Evolutionary conservation across 2,329 filamentous ascomycete genomes (phyloP).

Genomic region (Sporothrix globosa): DNA sequence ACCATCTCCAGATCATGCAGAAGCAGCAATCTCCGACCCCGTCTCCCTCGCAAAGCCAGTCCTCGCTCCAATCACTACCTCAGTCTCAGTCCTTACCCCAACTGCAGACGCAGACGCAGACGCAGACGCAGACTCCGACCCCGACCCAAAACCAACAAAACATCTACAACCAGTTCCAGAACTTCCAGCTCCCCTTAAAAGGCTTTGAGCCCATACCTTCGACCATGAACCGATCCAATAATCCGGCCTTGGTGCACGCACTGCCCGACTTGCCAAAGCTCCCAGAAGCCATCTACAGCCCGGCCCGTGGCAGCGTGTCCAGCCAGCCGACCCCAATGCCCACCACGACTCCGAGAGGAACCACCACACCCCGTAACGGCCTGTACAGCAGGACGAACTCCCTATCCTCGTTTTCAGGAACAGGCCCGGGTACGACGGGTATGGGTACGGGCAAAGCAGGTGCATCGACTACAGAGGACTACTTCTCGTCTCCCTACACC

Average conservation of each 20-base stretch:
- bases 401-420: slow-evolving; percentile 44
- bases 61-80: neutral
- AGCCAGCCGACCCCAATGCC: slow-evolving; percentile 67
- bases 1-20: slow-evolving; percentile 29
- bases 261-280: slow-evolving; percentile 66
- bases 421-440: slow-evolving; percentile 27
- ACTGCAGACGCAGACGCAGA: slow-evolving; percentile 1
- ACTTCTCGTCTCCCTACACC: slow-evolving; percentile 38
- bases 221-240: neutral
- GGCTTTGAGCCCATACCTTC: slow-evolving; percentile 26
- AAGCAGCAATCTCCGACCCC: slow-evolving; percentile 22
- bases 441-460: slow-evolving; percentile 33
- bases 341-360: slow-evolving; percentile 64
- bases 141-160: slow-evolving; percentile 26
- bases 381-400: slow-evolving; percentile 65
- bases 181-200: slow-evolving; percentile 26
- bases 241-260: slow-evolving; percentile 30
- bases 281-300: slow-evolving; percentile 76
- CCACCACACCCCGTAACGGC: slow-evolving; percentile 66
- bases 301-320: slow-evolving; percentile 71
- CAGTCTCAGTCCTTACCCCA: slow-evolving; percentile 8
- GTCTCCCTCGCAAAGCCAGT: slow-evolving; percentile 20
- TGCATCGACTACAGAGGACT: slow-evolving; percentile 40
- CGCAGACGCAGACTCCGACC: slow-evolving; percentile 39
- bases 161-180: slow-evolving; percentile 29